A percentile compares a stretch with the other conserved stretches of the same genome.
Evolutionary conservation across 148 eudicot species (phyloP).

Genomic region (Agrostemma githago): DNA sequence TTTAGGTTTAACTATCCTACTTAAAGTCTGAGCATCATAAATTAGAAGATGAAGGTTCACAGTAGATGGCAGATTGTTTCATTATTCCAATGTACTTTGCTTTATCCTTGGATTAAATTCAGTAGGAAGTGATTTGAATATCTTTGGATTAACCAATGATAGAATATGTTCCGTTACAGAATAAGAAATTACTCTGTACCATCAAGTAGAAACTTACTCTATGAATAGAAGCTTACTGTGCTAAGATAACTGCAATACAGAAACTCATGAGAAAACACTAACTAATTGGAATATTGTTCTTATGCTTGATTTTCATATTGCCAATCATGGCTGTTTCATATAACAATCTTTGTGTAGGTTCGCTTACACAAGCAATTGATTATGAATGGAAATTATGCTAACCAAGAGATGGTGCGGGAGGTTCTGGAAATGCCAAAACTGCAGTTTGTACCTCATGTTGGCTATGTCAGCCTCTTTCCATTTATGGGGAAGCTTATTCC

Average conservation of each 20-base stretch:
- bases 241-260: not conserved
- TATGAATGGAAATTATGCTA: slow-evolving; percentile 46
- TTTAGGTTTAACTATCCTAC: not conserved
- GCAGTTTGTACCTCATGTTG: slow-evolving; percentile 87
- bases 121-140: not conserved
- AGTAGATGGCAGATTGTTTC: not conserved
- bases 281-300: not conserved
- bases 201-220: not conserved
- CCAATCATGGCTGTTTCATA: not conserved
- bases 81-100: not conserved
- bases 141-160: not conserved
- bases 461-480: slow-evolving; percentile 93
- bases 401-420: slow-evolving; percentile 71
- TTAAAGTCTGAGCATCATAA: not conserved
- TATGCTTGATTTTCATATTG: not conserved
- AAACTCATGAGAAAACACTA: not conserved
- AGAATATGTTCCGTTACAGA: not conserved
- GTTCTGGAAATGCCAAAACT: slow-evolving; percentile 63
- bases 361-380: slow-evolving; percentile 62
- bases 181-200: not conserved
- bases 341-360: slow-evolving; percentile 38
- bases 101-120: not conserved
- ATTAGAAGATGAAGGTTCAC: not conserved
- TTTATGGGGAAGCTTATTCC: slow-evolving; percentile 80
- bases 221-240: not conserved